Evolutionary conservation across 2,329 filamentous ascomycete species (phyloP), one percentile per base, ranked within the genome.

Genomic region (Diplodia corticola): DNA sequence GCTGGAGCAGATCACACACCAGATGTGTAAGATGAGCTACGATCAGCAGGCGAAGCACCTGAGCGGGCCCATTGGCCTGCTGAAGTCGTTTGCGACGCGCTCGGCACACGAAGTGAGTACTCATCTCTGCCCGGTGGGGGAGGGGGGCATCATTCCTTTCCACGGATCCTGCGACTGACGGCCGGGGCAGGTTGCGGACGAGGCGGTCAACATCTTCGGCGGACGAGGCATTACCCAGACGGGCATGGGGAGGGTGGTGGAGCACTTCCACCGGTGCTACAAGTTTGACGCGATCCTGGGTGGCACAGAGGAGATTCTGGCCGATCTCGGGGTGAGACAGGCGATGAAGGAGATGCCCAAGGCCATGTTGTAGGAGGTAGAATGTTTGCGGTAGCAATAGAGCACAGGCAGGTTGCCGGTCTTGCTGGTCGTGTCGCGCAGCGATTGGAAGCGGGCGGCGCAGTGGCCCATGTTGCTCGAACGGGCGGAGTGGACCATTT

Each of bases 11-110:
- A 88, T 95, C 74, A 92, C 91, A 22, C 92, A 92, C 81, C 92
- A 96, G 76, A 96, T 96, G 92, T 90, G 86, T 81, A 84, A 92
- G 76, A 92, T 96, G 90, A 85, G 86, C 37, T 95, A 96, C 78
- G 83, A 85, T 64, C 80, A 94, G 75, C 92, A 96, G 77, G 83
- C 89, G 26, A 87, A 87, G 73, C 84, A 90, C 71, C 85, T 96
- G 1, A 90, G 89, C 63, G 92, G 92, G 0, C 91, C 92, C 30
- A 93, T 96, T 69, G 92, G 88, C 9, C 83, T 96, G 24, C 85
- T 96, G 67, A 96, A 96, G 81, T 91, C 90, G 77, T 90, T 88
- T 77, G 81, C 84, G 54, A 96, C 92, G 5, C 86, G 91, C 35
- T 87, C 88, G 48, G 90, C 91, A 1, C 91, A 94, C 75, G 91